Percentiles rank a stretch among this genome's conserved stretches.
These are phyloP conservation scores for Erodium maritimum DNA, from an alignment of 345 rosid species.

Conservation along the genomic window DNA sequence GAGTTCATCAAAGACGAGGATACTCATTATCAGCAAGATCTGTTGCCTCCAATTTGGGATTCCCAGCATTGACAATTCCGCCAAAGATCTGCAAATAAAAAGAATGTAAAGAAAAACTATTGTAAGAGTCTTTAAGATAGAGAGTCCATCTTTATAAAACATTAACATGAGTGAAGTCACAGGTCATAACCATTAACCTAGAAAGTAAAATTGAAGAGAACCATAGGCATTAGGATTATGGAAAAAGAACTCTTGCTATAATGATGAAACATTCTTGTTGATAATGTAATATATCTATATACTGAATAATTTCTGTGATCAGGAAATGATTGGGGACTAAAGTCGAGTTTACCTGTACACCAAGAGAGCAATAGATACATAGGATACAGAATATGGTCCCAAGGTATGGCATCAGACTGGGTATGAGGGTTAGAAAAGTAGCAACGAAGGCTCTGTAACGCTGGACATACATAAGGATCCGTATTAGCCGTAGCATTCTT, in stretches of 20 bases:
- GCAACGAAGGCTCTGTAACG: constrained; percentile 81
- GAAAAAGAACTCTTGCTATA: neutral
- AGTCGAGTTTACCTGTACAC: constrained; percentile 55
- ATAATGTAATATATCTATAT: neutral
- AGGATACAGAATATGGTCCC: constrained; percentile 79
- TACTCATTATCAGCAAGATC: constrained; percentile 68
- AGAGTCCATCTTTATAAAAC: neutral
- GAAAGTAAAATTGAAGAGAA: neutral
- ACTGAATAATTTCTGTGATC: neutral
- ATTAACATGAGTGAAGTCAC: neutral
- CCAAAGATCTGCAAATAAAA: constrained; percentile 56
- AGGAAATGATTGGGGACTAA: neutral
- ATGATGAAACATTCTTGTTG: neutral
- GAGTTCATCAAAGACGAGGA: constrained; percentile 30
- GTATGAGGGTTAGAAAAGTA: constrained; percentile 79
- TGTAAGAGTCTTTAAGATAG: neutral
- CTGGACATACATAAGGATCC: constrained; percentile 69
- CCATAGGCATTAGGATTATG: neutral
- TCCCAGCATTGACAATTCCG: constrained; percentile 87
- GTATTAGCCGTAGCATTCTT: constrained; percentile 80
- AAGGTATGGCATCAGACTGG: constrained; percentile 91
- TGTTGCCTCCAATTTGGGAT: constrained; percentile 43
- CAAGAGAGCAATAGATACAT: constrained; percentile 88
- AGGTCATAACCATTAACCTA: constrained; percentile 1
- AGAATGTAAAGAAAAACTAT: constrained; percentile 4